phyloP scores from a whole-genome alignment of 768 basidiomycete genomes.

The Polyporus arcularius region DNA sequence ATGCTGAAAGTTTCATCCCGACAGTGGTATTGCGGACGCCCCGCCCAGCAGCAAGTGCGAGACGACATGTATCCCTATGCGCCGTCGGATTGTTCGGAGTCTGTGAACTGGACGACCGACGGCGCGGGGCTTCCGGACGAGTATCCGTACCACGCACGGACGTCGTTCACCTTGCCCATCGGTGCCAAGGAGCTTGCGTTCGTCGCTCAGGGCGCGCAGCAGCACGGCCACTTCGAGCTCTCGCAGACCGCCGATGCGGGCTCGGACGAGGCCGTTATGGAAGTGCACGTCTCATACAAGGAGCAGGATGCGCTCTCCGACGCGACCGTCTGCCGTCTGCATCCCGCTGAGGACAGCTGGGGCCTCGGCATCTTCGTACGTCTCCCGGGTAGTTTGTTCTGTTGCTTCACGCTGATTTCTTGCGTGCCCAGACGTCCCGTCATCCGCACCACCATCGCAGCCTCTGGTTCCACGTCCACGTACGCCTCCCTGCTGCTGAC shows the following conservation, averaged over 20 bases:
- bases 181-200: conserved; percentile 15
- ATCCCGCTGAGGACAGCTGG: conserved; percentile 14
- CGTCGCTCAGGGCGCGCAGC: conserved; percentile 1
- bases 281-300: conserved; percentile 23
- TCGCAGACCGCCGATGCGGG: conserved; percentile 1
- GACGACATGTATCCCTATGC: background rate
- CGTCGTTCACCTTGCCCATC: conserved; percentile 18
- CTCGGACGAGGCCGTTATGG: conserved; percentile 17
- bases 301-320: conserved; percentile 5
- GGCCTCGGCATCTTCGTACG: conserved; percentile 36
- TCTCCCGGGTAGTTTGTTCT: background rate
- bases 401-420: background rate
- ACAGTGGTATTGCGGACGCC: background rate
- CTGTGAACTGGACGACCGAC: conserved; percentile 12
- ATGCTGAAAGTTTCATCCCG: background rate
- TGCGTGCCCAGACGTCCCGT: conserved; percentile 18
- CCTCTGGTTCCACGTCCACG: conserved; percentile 36
- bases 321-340: conserved; percentile 25
- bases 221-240: conserved; percentile 19
- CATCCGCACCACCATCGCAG: conserved; percentile 36
- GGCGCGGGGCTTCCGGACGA: background rate
- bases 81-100: background rate
- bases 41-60: too few relatives aligned
- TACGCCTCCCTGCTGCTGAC: conserved; percentile 36
- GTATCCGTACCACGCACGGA: conserved; percentile 7